Conservation (phyloP, 495 filamentous ascomycete genomes). For the Margaritispora aquatica region DNA sequence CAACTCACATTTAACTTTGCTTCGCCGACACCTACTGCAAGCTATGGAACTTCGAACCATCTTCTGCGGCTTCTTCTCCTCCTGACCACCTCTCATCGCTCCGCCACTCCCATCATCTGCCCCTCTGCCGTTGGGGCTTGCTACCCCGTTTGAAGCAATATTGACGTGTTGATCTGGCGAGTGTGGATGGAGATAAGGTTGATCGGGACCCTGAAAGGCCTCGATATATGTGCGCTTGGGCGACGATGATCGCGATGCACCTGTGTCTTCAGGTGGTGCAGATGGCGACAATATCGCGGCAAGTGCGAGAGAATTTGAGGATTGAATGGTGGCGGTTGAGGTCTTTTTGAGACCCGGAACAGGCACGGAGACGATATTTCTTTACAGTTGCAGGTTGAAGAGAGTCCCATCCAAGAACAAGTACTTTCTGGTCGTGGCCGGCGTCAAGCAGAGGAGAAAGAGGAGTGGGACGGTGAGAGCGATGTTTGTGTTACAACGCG, state of each 20-base stretch:
- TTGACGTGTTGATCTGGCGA: constrained; percentile 14
- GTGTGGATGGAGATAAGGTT: constrained; percentile 20
- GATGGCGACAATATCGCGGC: constrained; percentile 29
- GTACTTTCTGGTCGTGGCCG: constrained; percentile 10
- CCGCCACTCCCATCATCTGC: constrained; percentile 23
- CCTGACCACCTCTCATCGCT: constrained; percentile 26
- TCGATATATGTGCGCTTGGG: constrained; percentile 26
- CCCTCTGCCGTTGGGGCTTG: constrained; percentile 5
- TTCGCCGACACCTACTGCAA: constrained; percentile 70
- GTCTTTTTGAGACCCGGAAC: constrained; percentile 17
- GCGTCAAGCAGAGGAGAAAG: neutral
- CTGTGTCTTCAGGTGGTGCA: constrained; percentile 15
- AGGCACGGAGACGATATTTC: neutral
- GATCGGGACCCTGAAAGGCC: constrained; percentile 19
- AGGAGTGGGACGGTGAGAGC: constrained; percentile 1
- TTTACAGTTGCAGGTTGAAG: neutral
- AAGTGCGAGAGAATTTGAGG: constrained; percentile 26
- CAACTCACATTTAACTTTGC: constrained; percentile 64
- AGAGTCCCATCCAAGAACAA: constrained; percentile 11
- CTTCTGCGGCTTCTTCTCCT: constrained; percentile 42
- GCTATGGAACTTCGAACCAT: constrained; percentile 76
- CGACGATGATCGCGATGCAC: constrained; percentile 16
- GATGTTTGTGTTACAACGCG: constrained; percentile 15
- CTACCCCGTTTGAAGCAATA: constrained; percentile 12
- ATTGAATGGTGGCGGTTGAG: constrained; percentile 28